These are phyloP conservation scores for Cryptococcus hybrid DNA, from an alignment of 1,284 basidiomycete species.

Conservation along the genomic window DNA sequence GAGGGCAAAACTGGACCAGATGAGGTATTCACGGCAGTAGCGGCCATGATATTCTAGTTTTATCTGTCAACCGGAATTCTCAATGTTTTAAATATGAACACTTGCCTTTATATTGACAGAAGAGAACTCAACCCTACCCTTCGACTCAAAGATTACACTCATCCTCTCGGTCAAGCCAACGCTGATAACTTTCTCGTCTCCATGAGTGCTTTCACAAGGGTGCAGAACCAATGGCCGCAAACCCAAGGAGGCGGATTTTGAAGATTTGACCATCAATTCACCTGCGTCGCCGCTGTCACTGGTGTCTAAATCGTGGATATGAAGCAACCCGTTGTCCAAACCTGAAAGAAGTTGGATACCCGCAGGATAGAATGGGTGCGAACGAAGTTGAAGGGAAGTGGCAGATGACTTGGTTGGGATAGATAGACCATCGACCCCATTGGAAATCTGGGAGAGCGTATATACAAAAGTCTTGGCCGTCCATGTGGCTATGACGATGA, in stretches of 20 bases:
- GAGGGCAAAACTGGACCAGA: slow-evolving; percentile 60
- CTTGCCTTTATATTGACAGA: slow-evolving; percentile 70
- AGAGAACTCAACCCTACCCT: slow-evolving; percentile 64
- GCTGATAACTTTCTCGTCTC: slow-evolving; percentile 34
- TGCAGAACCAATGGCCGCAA: slow-evolving; percentile 27
- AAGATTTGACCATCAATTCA: slow-evolving; percentile 37
- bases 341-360: slow-evolving; percentile 70
- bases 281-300: slow-evolving; percentile 1
- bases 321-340: slow-evolving; percentile 73
- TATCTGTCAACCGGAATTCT: slow-evolving; percentile 1
- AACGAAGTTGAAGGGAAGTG: slow-evolving; percentile 39
- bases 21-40: slow-evolving; percentile 56
- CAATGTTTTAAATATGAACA: not conserved
- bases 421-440: slow-evolving; percentile 9
- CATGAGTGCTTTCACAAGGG: slow-evolving; percentile 1
- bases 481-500: slow-evolving; percentile 73
- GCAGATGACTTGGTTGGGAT: slow-evolving; percentile 21
- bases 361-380: slow-evolving; percentile 12
- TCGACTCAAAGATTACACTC: slow-evolving; percentile 59
- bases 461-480: slow-evolving; percentile 65
- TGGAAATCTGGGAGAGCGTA: slow-evolving; percentile 53
- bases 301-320: slow-evolving; percentile 53
- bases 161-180: slow-evolving; percentile 41
- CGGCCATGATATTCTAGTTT: slow-evolving; percentile 62
- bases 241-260: slow-evolving; percentile 50